Base-by-base conservation (phyloP, 202 grass and related monocot genomes). In the Dendrocalamus latiflorus region DNA sequence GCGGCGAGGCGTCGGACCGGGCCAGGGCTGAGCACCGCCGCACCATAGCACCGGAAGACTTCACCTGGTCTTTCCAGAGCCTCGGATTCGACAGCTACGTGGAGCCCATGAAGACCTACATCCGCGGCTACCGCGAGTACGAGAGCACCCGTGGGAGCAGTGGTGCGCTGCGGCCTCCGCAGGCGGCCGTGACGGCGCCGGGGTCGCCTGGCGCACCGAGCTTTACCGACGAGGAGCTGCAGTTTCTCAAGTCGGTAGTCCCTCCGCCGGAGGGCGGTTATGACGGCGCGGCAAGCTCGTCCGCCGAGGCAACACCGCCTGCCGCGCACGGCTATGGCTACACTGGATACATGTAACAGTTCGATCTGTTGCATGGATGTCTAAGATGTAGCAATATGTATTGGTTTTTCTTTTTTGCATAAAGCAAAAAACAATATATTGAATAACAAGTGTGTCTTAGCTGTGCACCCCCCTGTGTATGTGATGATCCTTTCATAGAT, bases 41-140 rank as follows among this genome's bases (percentile, higher is more conserved):
- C 56, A 89, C 72, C 72, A 56, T 89, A 39, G 47, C 87, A 16
- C 83, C 77, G n/a, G 83, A 89, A 57, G 89, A 91, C 76, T 84
- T 82, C 66, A 50, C 17, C 18, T 9, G 42, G 72, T 54, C 85
- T 3, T 72, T 88, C 70, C 20, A 6, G 20, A 41, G 3, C 45
- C 77, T 88, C 3, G 89, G 85, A 0, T 68, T 88, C 72, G 81
- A 89, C 45, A 42, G 51, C 64, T 85, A 89, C 63, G 63, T 81
- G 16, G 11, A 51, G 14, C 81, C 81, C 81, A 75, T 85, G 87
- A 1, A 2, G 34, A 81, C 77, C 15, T 89, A 89, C 71, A 33
- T 81, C 64, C 37, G 8, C 11, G 81, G 87, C 25, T 89, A 81
- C 82, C 87, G 70, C 38, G 87, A 85, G 53, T 58, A 75, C 17